Percentiles rank a stretch among this genome's conserved stretches.
These are phyloP conservation scores for Neurospora cerealis DNA, from an alignment of 495 filamentous ascomycete genomes.

Conservation along the genomic window DNA sequence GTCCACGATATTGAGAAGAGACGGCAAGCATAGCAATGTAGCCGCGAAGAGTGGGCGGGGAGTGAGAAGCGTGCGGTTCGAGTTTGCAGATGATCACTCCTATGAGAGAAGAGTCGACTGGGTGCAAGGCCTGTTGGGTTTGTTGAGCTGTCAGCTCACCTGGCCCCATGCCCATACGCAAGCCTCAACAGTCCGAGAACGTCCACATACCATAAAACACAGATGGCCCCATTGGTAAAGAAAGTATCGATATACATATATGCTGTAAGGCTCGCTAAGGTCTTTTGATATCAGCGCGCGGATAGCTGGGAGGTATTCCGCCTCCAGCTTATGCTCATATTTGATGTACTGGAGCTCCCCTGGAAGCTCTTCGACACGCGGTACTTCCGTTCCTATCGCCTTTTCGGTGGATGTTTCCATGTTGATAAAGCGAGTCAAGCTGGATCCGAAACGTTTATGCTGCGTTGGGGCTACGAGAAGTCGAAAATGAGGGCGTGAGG, in stretches of 20 bases:
- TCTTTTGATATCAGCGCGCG: slow-evolving; percentile 91
- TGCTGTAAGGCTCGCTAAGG: slow-evolving; percentile 96
- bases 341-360: slow-evolving; percentile 67
- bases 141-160: slow-evolving; percentile 1
- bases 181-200: not conserved
- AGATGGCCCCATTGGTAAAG: slow-evolving; percentile 96
- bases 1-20: slow-evolving; percentile 62
- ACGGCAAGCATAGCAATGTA: slow-evolving; percentile 99
- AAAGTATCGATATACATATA: slow-evolving; percentile 99
- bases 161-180: not conserved
- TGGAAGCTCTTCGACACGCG: slow-evolving; percentile 23
- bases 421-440: not conserved
- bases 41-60: slow-evolving; percentile 68
- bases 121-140: slow-evolving; percentile 53
- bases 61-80: slow-evolving; percentile 65
- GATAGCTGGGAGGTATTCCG: slow-evolving; percentile 75
- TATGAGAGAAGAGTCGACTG: slow-evolving; percentile 41
- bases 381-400: not conserved
- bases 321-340: slow-evolving; percentile 71
- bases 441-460: not conserved
- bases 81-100: slow-evolving; percentile 97
- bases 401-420: slow-evolving; percentile 11
- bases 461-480: not conserved
- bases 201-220: slow-evolving; percentile 67
- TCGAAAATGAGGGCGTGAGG: not conserved